These are phyloP conservation scores for Jaltomata sinuosa DNA, from an alignment of 257 asterid genomes.

Conservation along the genomic window DNA sequence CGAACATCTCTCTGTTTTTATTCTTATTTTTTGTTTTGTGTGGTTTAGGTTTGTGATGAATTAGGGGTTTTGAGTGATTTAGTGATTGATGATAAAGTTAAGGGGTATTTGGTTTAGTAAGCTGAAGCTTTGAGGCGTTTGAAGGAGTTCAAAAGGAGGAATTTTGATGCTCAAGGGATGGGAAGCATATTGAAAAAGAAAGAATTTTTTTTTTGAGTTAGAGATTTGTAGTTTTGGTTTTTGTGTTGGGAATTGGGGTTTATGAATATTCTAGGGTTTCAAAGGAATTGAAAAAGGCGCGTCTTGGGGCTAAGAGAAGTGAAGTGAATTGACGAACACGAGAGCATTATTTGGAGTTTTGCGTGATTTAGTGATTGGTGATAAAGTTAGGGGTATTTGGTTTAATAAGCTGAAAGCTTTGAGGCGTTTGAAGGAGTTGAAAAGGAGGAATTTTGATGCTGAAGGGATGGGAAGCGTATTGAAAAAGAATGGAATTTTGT, in stretches of 20 bases:
- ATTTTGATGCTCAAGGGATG: background rate
- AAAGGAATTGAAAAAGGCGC: background rate
- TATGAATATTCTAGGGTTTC: background rate
- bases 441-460: background rate
- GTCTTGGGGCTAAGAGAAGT: background rate
- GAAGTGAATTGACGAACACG: too few relatives aligned
- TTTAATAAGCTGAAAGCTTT: too few relatives aligned
- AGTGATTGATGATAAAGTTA: background rate
- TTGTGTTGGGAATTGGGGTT: background rate
- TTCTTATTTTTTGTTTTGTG: background rate
- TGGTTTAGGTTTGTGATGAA: background rate
- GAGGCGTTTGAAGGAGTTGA: too few relatives aligned
- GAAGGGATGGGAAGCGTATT: background rate
- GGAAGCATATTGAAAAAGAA: background rate
- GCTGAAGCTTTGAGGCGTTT: background rate
- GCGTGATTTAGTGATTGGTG: background rate
- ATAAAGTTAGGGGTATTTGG: background rate
- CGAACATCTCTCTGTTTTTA: background rate
- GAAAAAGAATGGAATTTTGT: too few relatives aligned
- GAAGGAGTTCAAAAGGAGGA: background rate
- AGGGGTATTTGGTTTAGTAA: background rate
- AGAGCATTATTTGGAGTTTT: too few relatives aligned
- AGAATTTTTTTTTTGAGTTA: background rate
- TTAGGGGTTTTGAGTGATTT: background rate
- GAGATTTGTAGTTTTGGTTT: background rate